A percentile compares a stretch with the other conserved stretches of the same genome.
Conservation (phyloP, 2,329 filamentous ascomycete genomes). For the Lasiodiplodia citricola region DNA sequence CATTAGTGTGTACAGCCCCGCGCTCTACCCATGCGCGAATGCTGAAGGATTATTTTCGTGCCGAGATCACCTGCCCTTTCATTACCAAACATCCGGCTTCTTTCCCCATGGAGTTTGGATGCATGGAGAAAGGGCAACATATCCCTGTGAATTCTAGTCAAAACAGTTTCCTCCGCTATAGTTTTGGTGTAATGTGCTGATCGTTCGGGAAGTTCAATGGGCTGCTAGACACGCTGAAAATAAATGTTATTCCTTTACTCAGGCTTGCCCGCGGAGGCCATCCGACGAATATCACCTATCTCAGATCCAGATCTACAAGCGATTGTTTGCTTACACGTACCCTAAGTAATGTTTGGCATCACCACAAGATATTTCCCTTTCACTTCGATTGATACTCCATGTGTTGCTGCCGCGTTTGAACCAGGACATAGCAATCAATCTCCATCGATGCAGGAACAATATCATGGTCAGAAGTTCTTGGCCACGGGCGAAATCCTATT, state of each 20-base stretch:
- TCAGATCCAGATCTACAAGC: neutral
- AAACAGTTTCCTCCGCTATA: neutral
- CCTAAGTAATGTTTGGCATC: neutral
- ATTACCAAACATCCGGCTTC: slow-evolving; percentile 71
- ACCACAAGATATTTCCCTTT: neutral
- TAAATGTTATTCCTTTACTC: neutral
- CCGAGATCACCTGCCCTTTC: slow-evolving; percentile 62
- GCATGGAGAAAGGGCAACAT: slow-evolving; percentile 70
- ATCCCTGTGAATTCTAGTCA: slow-evolving; percentile 16
- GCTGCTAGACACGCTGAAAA: neutral
- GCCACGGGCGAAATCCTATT: neutral
- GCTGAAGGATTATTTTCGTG: slow-evolving; percentile 72
- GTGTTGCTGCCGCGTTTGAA: neutral
- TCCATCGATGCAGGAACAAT: neutral
- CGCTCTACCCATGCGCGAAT: slow-evolving; percentile 63
- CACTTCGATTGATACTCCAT: neutral
- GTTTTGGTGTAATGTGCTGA: neutral
- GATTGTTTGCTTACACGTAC: neutral
- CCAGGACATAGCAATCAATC: neutral
- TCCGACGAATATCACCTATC: neutral
- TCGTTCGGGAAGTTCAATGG: neutral
- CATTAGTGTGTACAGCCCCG: slow-evolving; percentile 77
- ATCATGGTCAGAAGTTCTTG: neutral
- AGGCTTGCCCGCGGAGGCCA: too few relatives aligned
- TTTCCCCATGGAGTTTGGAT: slow-evolving; percentile 59